phyloP scores from a whole-genome alignment of 2,329 filamentous ascomycete species.

The Colletotrichum falcatum region DNA sequence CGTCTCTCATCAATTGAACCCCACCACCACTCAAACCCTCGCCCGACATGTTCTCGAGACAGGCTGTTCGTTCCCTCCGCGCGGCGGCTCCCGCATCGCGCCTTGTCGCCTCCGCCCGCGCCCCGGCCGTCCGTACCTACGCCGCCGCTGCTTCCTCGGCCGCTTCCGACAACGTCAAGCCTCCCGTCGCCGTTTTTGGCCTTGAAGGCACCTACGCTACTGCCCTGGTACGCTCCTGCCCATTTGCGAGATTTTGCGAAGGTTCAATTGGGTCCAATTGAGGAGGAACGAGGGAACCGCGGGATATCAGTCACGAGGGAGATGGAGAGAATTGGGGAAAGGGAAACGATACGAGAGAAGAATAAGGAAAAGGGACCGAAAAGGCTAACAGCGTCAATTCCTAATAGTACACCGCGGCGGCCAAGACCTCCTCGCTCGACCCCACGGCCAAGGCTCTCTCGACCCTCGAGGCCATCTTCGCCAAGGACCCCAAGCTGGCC shows the following conservation, averaged over 20 bases:
- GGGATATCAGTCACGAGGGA: slow-evolving; percentile 1
- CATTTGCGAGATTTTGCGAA: slow-evolving; percentile 5
- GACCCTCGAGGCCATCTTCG: slow-evolving; percentile 77
- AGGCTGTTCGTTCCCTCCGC: slow-evolving; percentile 67
- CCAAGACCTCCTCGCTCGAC: slow-evolving; percentile 89
- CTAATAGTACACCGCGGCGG: slow-evolving; percentile 90
- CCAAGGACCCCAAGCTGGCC: slow-evolving; percentile 85
- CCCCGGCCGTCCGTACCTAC: slow-evolving; percentile 77
- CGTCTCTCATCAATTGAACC: slow-evolving; percentile 36
- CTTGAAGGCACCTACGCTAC: slow-evolving; percentile 98
- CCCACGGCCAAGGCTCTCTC: slow-evolving; percentile 83
- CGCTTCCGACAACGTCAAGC: slow-evolving; percentile 76
- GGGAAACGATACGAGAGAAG: not conserved
- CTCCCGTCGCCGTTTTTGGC: slow-evolving; percentile 92
- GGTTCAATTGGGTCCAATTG: slow-evolving; percentile 43
- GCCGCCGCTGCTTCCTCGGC: slow-evolving; percentile 72
- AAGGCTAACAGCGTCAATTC: slow-evolving; percentile 54
- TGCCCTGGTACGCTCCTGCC: slow-evolving; percentile 83
- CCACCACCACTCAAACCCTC: slow-evolving; percentile 41
- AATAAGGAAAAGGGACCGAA: slow-evolving; percentile 4
- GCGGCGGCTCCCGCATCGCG: slow-evolving; percentile 67
- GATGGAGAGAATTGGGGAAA: not conserved
- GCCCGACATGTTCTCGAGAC: slow-evolving; percentile 69
- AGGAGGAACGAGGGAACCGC: slow-evolving; percentile 25
- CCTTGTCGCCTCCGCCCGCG: slow-evolving; percentile 65